A percentile compares a stretch with the other conserved stretches of the same genome.
phyloP scores from a whole-genome alignment of 352 stramenopile species.

The Pythium phragmiticola region DNA sequence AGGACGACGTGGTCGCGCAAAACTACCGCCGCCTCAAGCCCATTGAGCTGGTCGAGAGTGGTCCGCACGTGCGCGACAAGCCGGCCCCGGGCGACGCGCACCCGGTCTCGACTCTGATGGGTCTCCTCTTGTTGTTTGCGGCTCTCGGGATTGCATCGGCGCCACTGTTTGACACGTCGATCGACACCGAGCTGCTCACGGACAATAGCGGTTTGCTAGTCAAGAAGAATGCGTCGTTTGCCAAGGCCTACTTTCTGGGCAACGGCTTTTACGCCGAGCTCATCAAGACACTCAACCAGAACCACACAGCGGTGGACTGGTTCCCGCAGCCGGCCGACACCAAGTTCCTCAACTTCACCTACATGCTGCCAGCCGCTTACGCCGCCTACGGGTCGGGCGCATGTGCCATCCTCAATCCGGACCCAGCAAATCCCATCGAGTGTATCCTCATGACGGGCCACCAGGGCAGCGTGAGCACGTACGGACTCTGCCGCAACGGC shows the following conservation, averaged over 20 bases:
- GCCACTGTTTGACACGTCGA: constrained; percentile 34
- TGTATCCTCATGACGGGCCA: constrained; percentile 43
- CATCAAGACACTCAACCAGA: constrained; percentile 27
- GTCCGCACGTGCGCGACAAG: not conserved
- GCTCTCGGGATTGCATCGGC: constrained; percentile 33
- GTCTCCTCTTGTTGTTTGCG: constrained; percentile 33
- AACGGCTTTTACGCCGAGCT: constrained; percentile 29
- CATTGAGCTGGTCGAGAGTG: constrained; percentile 9
- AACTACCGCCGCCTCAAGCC: constrained; percentile 6
- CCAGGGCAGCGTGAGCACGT: constrained; percentile 36
- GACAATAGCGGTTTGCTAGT: constrained; percentile 30
- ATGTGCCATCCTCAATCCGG: constrained; percentile 28
- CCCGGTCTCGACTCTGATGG: constrained; percentile 9
- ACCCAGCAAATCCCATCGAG: constrained; percentile 24
- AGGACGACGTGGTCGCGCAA: constrained; percentile 11
- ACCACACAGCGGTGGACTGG: constrained; percentile 28
- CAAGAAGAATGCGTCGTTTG: constrained; percentile 41
- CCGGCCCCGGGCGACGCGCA: constrained; percentile 7
- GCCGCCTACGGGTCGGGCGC: constrained; percentile 21
- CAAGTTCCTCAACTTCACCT: constrained; percentile 36
- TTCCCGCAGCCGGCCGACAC: constrained; percentile 34
- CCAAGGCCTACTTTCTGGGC: constrained; percentile 34
- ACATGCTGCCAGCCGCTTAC: constrained; percentile 18
- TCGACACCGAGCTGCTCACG: constrained; percentile 33
- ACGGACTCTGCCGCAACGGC: constrained; percentile 35